Evolutionary conservation across 257 asterid genomes (phyloP).

Genomic region (Orobanche coerulescens): DNA sequence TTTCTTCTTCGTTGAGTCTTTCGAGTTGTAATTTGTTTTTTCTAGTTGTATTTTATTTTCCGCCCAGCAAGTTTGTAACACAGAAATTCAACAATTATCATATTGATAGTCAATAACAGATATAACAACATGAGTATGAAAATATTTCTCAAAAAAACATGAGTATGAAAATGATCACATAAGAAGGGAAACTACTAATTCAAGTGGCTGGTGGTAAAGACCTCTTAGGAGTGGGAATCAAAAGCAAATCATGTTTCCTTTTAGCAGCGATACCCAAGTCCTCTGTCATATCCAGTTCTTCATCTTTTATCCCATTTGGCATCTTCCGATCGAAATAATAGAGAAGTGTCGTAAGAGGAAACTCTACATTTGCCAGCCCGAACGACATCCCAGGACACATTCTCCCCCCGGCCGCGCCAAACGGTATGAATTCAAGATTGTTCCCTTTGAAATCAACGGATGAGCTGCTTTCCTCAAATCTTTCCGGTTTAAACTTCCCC

Average conservation of each 20-base stretch:
- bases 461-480: constrained; percentile 10
- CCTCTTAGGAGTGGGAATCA: constrained; percentile 18
- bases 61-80: too few relatives aligned
- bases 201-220: too few relatives aligned
- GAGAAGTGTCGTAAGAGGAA: constrained; percentile 19
- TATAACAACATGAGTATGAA: too few relatives aligned
- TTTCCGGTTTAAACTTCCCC: constrained; percentile 23
- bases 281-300: constrained; percentile 30
- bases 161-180: too few relatives aligned
- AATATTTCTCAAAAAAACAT: too few relatives aligned
- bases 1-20: too few relatives aligned
- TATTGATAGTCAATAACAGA: too few relatives aligned
- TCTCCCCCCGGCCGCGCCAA: constrained; percentile 28
- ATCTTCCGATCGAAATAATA: constrained; percentile 31
- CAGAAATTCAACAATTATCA: too few relatives aligned
- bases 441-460: constrained; percentile 10
- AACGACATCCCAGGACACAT: constrained; percentile 24
- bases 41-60: too few relatives aligned
- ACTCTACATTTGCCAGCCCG: constrained; percentile 19
- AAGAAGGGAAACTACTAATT: too few relatives aligned
- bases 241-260: constrained; percentile 18
- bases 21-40: too few relatives aligned
- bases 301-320: constrained; percentile 7
- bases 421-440: constrained; percentile 24
- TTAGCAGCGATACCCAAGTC: constrained; percentile 13